Evolutionary conservation across 169 alveolate species (phyloP).

Genomic region (Plasmodium malariae): DNA sequence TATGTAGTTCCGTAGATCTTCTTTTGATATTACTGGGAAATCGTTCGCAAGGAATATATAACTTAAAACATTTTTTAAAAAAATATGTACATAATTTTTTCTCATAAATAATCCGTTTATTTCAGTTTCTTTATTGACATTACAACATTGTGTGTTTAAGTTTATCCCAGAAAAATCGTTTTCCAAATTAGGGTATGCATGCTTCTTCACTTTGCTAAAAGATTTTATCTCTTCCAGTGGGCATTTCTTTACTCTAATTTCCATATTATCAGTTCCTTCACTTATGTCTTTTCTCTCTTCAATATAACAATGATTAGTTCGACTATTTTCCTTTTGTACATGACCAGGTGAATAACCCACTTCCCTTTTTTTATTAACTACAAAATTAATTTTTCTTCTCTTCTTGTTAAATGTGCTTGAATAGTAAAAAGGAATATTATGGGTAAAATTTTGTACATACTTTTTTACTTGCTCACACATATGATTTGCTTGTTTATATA

Average conservation of each 20-base stretch:
- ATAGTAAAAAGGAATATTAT: conserved; percentile 13
- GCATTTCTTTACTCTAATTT: background rate
- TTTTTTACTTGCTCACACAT: background rate
- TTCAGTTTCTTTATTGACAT: background rate
- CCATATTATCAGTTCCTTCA: background rate
- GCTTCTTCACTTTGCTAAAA: background rate
- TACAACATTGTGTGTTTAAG: background rate
- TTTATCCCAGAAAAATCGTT: background rate
- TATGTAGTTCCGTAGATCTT: conserved; percentile 18
- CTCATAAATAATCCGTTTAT: background rate
- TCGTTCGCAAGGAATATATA: conserved; percentile 18
- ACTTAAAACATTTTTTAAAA: conserved; percentile 27
- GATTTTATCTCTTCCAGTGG: background rate
- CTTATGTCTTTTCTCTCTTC: background rate
- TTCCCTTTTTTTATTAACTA: background rate
- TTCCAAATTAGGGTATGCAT: background rate
- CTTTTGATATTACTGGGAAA: conserved; percentile 24
- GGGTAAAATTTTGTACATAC: background rate
- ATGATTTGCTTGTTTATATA: conserved; percentile 29
- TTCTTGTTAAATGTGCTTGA: background rate
- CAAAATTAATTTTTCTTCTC: background rate
- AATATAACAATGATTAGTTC: background rate
- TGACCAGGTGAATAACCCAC: background rate
- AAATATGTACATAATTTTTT: conserved; percentile 12
- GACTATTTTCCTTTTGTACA: background rate